These are phyloP conservation scores for Starmerella lactis-condensi DNA, from an alignment of 805 yeast genomes.

Conservation along the genomic window DNA sequence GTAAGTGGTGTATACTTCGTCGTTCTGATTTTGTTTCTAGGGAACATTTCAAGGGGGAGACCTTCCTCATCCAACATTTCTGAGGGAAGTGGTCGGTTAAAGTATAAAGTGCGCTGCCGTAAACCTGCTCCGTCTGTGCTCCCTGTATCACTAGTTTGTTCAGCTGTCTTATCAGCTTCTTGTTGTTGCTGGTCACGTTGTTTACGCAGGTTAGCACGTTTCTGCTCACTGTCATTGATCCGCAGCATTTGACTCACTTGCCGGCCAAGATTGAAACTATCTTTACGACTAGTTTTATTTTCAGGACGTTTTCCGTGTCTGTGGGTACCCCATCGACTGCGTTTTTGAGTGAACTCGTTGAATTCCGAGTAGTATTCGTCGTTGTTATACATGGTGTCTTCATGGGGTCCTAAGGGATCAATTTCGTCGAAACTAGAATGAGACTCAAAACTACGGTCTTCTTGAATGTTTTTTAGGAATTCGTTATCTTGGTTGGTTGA, in stretches of 20 bases:
- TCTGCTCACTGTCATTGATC: conserved; percentile 4
- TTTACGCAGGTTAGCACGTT: neutral
- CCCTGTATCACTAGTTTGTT: neutral
- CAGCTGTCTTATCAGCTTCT: neutral
- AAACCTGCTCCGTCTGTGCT: neutral
- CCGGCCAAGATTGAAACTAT: conserved; percentile 8
- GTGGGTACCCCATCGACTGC: conserved; percentile 61
- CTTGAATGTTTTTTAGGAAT: conserved; percentile 9
- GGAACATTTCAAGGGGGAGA: conserved; percentile 41
- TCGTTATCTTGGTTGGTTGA: no score
- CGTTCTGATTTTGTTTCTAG: conserved; percentile 86
- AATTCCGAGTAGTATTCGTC: conserved; percentile 5
- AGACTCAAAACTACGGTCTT: conserved; percentile 7
- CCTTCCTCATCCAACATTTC: conserved; percentile 36
- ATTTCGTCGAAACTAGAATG: conserved; percentile 2
- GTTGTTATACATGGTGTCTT: neutral
- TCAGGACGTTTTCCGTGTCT: conserved; percentile 44
- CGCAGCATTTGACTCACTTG: conserved; percentile 13
- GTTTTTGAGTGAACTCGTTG: conserved; percentile 12
- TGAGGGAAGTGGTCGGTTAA: conserved; percentile 34
- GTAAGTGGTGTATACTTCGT: conserved; percentile 87
- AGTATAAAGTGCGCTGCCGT: conserved; percentile 28
- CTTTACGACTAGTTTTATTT: conserved; percentile 2
- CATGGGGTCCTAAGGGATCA: conserved; percentile 1
- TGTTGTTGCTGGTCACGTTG: neutral